Conservation (phyloP, 495 filamentous ascomycete species). For the Copromyces sp. region DNA sequence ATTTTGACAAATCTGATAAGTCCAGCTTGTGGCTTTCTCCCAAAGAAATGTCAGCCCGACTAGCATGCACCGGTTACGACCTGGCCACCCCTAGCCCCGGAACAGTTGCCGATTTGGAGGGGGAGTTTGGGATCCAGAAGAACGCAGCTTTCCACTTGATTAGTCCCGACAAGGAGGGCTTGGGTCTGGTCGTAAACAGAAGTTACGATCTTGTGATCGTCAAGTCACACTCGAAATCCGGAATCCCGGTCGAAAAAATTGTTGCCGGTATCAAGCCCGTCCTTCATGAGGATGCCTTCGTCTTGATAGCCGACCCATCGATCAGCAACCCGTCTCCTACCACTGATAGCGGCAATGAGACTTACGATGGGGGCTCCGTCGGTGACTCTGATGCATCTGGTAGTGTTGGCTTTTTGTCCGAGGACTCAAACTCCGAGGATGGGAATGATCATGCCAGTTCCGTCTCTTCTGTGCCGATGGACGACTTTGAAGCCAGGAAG, state of each 20-base stretch:
- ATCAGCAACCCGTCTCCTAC: background rate
- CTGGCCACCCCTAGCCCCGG: background rate
- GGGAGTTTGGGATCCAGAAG: background rate
- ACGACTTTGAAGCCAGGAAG: background rate
- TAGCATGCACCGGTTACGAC: background rate
- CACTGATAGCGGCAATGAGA: background rate
- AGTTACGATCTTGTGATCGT: background rate
- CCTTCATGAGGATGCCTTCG: background rate
- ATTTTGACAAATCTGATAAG: slow-evolving; percentile 3
- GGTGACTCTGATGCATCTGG: background rate
- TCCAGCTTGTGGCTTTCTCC: background rate
- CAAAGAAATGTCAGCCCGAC: background rate
- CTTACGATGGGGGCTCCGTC: background rate
- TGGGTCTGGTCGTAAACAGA: background rate
- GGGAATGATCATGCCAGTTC: background rate
- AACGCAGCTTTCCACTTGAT: background rate
- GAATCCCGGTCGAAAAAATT: background rate
- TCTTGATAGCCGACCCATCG: background rate
- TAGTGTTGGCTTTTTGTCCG: background rate
- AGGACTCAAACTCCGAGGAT: background rate
- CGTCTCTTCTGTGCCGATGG: background rate
- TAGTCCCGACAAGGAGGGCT: background rate
- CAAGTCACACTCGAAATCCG: background rate
- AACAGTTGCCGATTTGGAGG: background rate
- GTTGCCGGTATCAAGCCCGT: background rate